Evolutionary conservation across 1,139 yeast species (phyloP), one percentile per base, ranked within the genome.

Genomic region (Yamadazyma trypodendri): DNA sequence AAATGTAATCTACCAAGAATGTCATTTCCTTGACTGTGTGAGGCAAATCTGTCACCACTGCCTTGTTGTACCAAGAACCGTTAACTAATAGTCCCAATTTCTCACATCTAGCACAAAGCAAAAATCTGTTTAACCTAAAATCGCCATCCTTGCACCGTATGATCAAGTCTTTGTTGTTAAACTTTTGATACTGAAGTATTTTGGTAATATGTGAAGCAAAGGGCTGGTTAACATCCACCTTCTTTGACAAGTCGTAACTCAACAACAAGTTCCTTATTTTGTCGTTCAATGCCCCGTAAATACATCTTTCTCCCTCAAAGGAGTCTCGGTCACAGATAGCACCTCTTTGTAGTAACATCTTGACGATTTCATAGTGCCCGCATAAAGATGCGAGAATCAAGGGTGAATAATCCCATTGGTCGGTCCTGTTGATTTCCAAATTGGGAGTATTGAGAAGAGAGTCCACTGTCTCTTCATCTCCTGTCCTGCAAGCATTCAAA

Each of bases 241-340:
- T 78, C 50, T 82, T 84, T 4, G 87, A 75, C 34, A 84, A 73
- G 53, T 83, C 89, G 52, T 73, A 81, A 40, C 79, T 69, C 14
- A 81, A 55, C 40, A 85, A 58, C 20, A 82, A 55, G 37, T 76
- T 72, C 34, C 89, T 59, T 18, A 85, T 85, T 10, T 65, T 60
- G 50, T 83, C 88, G 18, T 75, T 85, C 40, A 85, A 59, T 0
- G 94, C 94, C 2, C 90, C 94, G 52, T 85, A 84, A 2, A 84
- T 70, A 47, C 92, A 84, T 32, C 94, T 68, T 9, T 84, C 88
- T 2, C 95, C 94, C 56, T 84, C 86, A 52, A 79, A 80, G 15
- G 89, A 81, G 52, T 84, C 92, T 52, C 89, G 68, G 55, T 84
- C 90, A 56, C 90, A 83, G 2, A 79, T 70, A 0, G 94, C 89